Conservation (phyloP, 768 basidiomycete species). For the Leccinum subtestaceum region DNA sequence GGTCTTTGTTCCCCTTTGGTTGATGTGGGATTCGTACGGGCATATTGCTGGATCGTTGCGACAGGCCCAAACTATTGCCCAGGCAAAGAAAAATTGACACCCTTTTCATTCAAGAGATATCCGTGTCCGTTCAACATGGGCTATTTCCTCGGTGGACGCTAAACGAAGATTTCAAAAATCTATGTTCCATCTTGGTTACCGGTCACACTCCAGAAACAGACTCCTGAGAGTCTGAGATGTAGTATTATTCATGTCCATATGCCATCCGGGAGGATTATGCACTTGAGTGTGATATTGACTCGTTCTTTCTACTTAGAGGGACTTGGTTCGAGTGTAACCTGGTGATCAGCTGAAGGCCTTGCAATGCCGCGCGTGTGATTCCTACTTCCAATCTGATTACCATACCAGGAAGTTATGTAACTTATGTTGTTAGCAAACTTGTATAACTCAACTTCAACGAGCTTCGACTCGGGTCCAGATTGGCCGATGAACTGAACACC, state of each 20-base stretch:
- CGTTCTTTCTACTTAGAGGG: neutral
- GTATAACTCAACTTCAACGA: neutral
- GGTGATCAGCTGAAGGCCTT: too few relatives aligned
- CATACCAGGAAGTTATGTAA: neutral
- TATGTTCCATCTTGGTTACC: neutral
- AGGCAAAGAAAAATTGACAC: slow-evolving; percentile 36
- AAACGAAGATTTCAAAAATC: neutral
- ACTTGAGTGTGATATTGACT: neutral
- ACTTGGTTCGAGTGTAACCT: neutral
- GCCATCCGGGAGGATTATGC: neutral
- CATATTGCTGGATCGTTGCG: slow-evolving; percentile 66
- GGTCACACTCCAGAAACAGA: neutral
- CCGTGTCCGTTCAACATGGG: neutral
- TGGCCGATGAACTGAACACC: neutral
- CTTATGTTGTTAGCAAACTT: neutral
- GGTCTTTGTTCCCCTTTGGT: slow-evolving; percentile 72
- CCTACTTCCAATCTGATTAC: neutral
- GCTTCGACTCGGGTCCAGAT: too few relatives aligned
- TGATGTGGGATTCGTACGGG: slow-evolving; percentile 77
- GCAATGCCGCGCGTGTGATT: too few relatives aligned
- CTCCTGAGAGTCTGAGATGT: neutral
- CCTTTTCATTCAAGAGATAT: neutral
- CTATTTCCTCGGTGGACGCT: neutral
- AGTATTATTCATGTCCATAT: neutral
- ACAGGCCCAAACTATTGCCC: slow-evolving; percentile 28